Evolutionary conservation across 345 rosid genomes (phyloP), one percentile per base, ranked within the genome.

Genomic region (Brassica napus): DNA sequence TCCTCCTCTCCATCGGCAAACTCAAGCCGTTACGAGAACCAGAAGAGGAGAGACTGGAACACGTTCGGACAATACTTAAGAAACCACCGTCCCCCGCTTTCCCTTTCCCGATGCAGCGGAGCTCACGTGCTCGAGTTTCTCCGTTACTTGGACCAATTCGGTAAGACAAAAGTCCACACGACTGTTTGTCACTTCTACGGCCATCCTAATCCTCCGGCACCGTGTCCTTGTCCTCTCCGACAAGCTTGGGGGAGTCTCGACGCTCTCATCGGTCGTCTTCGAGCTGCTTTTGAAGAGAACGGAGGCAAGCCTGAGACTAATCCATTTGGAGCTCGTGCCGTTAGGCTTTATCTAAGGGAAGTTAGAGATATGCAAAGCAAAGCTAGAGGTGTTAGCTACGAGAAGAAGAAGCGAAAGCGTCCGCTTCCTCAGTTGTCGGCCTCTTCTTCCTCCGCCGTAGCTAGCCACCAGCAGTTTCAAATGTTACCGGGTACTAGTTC

Each of bases 201-300:
- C 6, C 89, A 86, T 39, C 92, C 91, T 0, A 87, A 82, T 69
- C 92, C 92, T 0, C 92, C 92, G 0, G 89, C 88, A 2, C 92
- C 92, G 8, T 89, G 92, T 78, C 92, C 91, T 6, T 89, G 92
- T 85, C 92, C 92, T 0, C 87, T 89, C 14, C 86, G 91, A 58
- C 92, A 89, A 76, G 92, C 92, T 6, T 89, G 92, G 92, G 92
- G 92, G 57, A 89, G 92, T 83, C 91, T 89, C 11, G 92, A 89
- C 26, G 91, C 92, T 31, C 91, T 89, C 79, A 77, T 89, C 23
- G 92, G 92, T 3, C 85, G 92, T 16, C 88, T 89, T 82, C 80
- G 92, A 23, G 92, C 92, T 24, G 92, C 92, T 61, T 89, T 85
- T 35, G 92, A 89, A 54, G 92, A 89, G 54, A 84, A 89, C 66